Percentiles rank a stretch among this genome's conserved stretches.
phyloP scores from a whole-genome alignment of 495 filamentous ascomycete genomes.

The Echria macrotheca region DNA sequence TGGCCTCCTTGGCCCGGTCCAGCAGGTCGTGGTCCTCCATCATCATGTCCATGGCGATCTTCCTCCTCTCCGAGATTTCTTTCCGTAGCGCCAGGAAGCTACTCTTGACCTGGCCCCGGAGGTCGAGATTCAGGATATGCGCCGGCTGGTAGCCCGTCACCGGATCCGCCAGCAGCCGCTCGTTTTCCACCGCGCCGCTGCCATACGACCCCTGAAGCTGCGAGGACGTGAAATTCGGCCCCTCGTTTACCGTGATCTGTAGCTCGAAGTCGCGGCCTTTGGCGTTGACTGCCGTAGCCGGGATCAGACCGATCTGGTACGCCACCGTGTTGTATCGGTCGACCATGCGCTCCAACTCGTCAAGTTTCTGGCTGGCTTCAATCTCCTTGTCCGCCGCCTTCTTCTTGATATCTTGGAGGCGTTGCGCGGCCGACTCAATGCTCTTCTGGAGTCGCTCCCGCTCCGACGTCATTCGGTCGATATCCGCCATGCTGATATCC shows the following conservation, averaged over 20 bases:
- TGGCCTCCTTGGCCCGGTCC: slow-evolving; percentile 86
- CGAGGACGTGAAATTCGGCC: slow-evolving; percentile 67
- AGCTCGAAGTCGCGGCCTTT: slow-evolving; percentile 82
- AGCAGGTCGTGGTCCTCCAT: slow-evolving; percentile 87
- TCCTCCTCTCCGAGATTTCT: slow-evolving; percentile 81
- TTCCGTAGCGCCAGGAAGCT: slow-evolving; percentile 73
- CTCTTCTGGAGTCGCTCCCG: slow-evolving; percentile 83
- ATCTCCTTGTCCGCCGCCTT: slow-evolving; percentile 77
- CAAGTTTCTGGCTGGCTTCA: slow-evolving; percentile 75
- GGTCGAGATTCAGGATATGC: slow-evolving; percentile 78
- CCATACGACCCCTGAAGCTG: slow-evolving; percentile 54
- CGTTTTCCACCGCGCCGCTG: slow-evolving; percentile 38
- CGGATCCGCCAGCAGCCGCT: slow-evolving; percentile 71
- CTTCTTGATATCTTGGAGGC: slow-evolving; percentile 76
- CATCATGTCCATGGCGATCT: slow-evolving; percentile 74
- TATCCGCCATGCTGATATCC: slow-evolving; percentile 92
- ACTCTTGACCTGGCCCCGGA: slow-evolving; percentile 73
- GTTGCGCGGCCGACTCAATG: slow-evolving; percentile 64
- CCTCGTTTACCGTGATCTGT: slow-evolving; percentile 57
- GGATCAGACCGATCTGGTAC: slow-evolving; percentile 88
- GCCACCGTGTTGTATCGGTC: slow-evolving; percentile 89
- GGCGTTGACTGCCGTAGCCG: slow-evolving; percentile 74
- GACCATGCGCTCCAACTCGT: slow-evolving; percentile 79
- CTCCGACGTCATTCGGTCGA: slow-evolving; percentile 96
- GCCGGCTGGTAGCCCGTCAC: slow-evolving; percentile 83